Percentiles rank a stretch among this genome's conserved stretches.
phyloP scores from a whole-genome alignment of 768 basidiomycete genomes.

The Pholiota conissans region DNA sequence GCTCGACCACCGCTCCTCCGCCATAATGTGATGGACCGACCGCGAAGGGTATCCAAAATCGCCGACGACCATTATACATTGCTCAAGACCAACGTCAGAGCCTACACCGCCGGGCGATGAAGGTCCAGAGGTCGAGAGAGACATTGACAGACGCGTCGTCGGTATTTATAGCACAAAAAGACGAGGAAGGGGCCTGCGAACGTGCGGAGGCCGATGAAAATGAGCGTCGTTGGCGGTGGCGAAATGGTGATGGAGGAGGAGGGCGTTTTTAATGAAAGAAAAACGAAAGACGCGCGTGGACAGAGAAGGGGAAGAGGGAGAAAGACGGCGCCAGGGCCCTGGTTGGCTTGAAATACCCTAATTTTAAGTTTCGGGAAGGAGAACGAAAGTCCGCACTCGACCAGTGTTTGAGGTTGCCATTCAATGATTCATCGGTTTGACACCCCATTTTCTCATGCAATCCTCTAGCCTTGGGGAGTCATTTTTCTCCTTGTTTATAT shows the following conservation, averaged over 20 bases:
- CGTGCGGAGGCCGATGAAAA: not conserved
- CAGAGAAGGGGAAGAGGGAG: not conserved
- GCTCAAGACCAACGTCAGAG: not conserved
- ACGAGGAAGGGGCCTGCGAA: not conserved
- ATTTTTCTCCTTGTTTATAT: not conserved
- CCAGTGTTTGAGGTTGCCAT: not conserved
- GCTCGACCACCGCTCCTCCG: not conserved
- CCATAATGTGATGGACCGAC: not conserved
- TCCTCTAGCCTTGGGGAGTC: not conserved
- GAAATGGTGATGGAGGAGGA: not conserved
- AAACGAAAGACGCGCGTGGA: not conserved
- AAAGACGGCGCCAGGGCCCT: not conserved
- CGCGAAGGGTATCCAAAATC: not conserved
- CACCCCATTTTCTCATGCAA: not conserved
- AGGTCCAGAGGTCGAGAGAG: not conserved
- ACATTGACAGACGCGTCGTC: not conserved
- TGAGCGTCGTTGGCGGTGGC: not conserved
- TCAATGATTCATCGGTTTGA: not conserved
- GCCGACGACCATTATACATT: not conserved
- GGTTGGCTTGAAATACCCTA: not conserved
- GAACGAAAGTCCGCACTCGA: not conserved
- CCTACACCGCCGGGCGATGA: not conserved
- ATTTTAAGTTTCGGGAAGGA: constrained; percentile 3
- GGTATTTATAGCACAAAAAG: constrained; percentile 1
- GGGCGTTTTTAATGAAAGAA: not conserved